A percentile compares a stretch with the other conserved stretches of the same genome.
Conservation (phyloP, 768 basidiomycete genomes). For the Boletus coccyginus region DNA sequence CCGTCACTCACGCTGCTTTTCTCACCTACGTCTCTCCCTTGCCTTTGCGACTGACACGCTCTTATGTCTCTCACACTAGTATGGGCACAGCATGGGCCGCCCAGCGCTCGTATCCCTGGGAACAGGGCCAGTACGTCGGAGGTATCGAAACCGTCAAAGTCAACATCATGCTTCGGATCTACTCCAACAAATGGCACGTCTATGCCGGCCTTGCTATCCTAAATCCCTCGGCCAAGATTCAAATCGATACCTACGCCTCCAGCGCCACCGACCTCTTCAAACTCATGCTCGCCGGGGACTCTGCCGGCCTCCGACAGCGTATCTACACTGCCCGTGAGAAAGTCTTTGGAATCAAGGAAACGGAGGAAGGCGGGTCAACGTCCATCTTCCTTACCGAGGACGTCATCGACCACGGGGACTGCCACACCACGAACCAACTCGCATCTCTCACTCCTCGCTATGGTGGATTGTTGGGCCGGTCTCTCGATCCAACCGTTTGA, state of each 20-base stretch:
- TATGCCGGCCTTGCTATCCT: conserved; percentile 98
- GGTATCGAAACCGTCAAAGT: conserved; percentile 97
- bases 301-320: conserved; percentile 58
- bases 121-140: conserved; percentile 89
- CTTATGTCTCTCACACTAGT: conserved; percentile 39
- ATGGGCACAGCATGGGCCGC: conserved; percentile 98
- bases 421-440: conserved; percentile 58
- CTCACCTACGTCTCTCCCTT: conserved; percentile 56
- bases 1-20: conserved; percentile 97
- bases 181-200: conserved; percentile 97
- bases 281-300: conserved; percentile 74
- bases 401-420: conserved; percentile 40
- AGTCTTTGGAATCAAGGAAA: conserved; percentile 62
- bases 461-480: conserved; percentile 97
- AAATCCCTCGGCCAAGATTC: conserved; percentile 83
- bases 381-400: conserved; percentile 73
- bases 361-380: conserved; percentile 28
- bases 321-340: conserved; percentile 69
- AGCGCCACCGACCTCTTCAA: conserved; percentile 91
- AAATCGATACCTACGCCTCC: conserved; percentile 89
- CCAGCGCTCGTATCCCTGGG: conserved; percentile 86
- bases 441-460: conserved; percentile 90
- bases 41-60: not conserved
- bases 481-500: conserved; percentile 85
- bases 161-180: conserved; percentile 94